Base-by-base conservation (phyloP, 2,329 filamentous ascomycete genomes). In the Paecilomyces formosus region DNA sequence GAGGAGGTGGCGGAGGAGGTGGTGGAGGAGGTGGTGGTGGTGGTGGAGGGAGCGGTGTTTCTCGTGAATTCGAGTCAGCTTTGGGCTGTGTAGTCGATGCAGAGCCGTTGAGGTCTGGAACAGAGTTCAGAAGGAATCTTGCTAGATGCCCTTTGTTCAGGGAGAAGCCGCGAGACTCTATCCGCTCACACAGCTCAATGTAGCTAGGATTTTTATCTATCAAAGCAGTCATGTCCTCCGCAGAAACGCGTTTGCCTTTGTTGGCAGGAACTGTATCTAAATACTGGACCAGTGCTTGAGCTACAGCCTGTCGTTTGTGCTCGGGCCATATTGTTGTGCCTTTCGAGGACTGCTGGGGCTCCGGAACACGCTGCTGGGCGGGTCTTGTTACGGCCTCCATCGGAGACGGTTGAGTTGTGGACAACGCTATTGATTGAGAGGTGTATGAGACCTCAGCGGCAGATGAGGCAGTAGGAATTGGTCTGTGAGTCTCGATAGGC, bases 131-230 rank as follows among this genome's bases (percentile, higher is more conserved):
- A 15, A 86, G 67, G 60, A 75, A 76, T 61, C 79, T 76, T 11
- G 83, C 83, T 63, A 86, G 81, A 0, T 74, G 70, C 5, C 80
- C 77, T 57, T 82, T 74, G 61, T 85, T 79, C 33, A 85, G 72
- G 31, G 68, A 72, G 15, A 83, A 70, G 0, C 79, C 80, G 63
- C 74, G 74, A 1, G 63, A 65, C 61, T 86, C 83, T 4, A 85
- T 68, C 53, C 74, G 72, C 60, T 81, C 76, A 63, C 83, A 86
- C 2, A 85, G 68, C 55, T 81, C 75, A 59, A 79, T 77, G 61
- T 85, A 85, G 2, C 77, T 81, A 1, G 82, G 82, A 62, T 85
- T 84, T 7, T 70, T 66, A 55, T 83, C 73, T 8, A 86, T 72
- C 39, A 85, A 74, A 1, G 65, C 67, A 22, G 78, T 66, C 9